These are phyloP conservation scores for Artomyces pyxidatus DNA, from an alignment of 768 basidiomycete species.

Conservation along the genomic window DNA sequence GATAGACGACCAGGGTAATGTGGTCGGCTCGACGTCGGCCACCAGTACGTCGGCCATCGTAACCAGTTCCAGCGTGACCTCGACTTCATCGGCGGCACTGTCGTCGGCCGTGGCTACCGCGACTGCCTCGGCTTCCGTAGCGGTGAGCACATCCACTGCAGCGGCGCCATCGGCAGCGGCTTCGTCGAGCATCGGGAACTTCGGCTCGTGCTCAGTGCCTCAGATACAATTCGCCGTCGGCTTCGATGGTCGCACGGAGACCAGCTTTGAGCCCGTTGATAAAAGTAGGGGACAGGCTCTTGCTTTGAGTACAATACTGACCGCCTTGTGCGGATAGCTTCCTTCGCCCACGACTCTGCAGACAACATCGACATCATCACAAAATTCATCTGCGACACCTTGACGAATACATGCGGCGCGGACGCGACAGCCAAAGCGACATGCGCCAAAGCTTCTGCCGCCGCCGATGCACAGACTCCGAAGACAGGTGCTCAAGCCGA, in stretches of 20 bases:
- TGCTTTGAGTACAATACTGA: constrained; percentile 28
- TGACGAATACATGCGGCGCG: constrained; percentile 46
- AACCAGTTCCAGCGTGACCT: constrained; percentile 21
- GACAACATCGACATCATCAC: constrained; percentile 53
- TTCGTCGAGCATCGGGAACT: constrained; percentile 26
- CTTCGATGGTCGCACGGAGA: constrained; percentile 47
- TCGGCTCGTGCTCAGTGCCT: constrained; percentile 47
- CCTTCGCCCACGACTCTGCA: constrained; percentile 45
- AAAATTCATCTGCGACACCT: constrained; percentile 47
- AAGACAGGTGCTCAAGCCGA: constrained; percentile 40
- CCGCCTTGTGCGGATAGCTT: constrained; percentile 22
- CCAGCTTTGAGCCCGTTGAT: constrained; percentile 45
- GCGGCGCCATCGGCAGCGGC: neutral
- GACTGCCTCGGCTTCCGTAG: neutral
- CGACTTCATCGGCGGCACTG: constrained; percentile 11
- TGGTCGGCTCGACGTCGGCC: too few relatives aligned
- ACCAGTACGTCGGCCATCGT: too few relatives aligned
- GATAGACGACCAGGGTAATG: constrained; percentile 37
- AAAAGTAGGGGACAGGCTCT: constrained; percentile 21
- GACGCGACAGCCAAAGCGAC: constrained; percentile 44
- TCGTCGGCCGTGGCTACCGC: constrained; percentile 13
- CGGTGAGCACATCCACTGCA: constrained; percentile 6
- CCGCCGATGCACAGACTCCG: constrained; percentile 18
- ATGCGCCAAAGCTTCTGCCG: constrained; percentile 33
- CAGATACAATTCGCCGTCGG: constrained; percentile 48